phyloP scores from a whole-genome alignment of 2,329 filamentous ascomycete genomes.

The Ophiostoma ulmi region DNA sequence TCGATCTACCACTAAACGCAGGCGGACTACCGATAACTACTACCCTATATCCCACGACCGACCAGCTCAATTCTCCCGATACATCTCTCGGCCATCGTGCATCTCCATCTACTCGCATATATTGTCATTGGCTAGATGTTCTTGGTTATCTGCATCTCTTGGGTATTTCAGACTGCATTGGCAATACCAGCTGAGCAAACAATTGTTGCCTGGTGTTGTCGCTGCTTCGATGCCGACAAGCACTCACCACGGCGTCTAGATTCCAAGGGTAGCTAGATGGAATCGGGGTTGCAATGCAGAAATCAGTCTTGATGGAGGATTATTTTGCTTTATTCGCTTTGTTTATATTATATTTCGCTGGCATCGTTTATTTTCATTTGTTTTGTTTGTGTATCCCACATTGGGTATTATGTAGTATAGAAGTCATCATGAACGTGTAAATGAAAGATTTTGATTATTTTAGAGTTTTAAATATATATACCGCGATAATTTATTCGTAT shows the following conservation, averaged over 20 bases:
- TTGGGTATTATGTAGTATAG: conserved; percentile 1
- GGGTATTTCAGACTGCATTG: not conserved
- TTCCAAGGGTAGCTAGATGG: too few relatives aligned
- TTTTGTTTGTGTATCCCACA: not conserved
- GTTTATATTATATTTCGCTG: not conserved
- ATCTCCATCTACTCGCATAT: not conserved
- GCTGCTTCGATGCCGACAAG: not conserved
- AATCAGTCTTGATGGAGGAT: not conserved
- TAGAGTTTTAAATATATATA: not conserved
- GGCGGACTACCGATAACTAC: not conserved
- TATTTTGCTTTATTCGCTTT: not conserved
- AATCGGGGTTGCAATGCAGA: not conserved
- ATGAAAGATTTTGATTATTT: not conserved
- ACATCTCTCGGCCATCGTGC: too few relatives aligned
- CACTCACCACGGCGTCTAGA: too few relatives aligned
- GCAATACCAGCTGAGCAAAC: not conserved
- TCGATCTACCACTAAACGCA: not conserved
- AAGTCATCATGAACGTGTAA: not conserved
- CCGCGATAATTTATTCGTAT: too few relatives aligned
- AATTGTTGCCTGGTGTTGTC: not conserved
- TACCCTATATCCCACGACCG: not conserved
- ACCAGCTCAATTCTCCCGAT: not conserved
- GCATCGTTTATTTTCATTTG: not conserved
- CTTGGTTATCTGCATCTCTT: not conserved
- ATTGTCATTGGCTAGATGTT: not conserved